Base-by-base conservation (phyloP, 768 basidiomycete species). In the Termitomyces heimii region DNA sequence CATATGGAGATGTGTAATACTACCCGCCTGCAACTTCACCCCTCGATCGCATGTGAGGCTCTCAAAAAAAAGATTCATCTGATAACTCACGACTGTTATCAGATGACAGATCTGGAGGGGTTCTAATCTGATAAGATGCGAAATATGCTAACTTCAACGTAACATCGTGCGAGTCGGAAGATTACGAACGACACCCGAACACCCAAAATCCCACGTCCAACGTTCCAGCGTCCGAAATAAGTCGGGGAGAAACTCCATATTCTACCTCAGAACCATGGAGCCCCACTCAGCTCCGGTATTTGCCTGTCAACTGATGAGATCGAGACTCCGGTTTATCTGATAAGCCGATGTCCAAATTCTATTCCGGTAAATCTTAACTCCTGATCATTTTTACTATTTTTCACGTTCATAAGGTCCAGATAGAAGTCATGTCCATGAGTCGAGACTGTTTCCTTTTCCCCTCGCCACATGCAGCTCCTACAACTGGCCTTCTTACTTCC, bases 101-200 rank as follows among this genome's bases (percentile, higher is more conserved):
- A 67, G 66, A 67, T 63, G 60, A 53, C 45, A 58, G 49, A 56
- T 61, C 54, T 59, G 52, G 64, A 65, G 58, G 64, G 65, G 58
- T 65, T 5, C 57, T 5, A 55, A 72, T 73, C 72, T 71, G 71
- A 73, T 73, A 69, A 73, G 70, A 69, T 68, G 57, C 26, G 47
- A 55, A 50, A 40, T 26, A 18, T 18, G 20, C 10, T 18, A 26
- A 18, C 50, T 28, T 39, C 26, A 12, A 28, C 35, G 50, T 29
- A 28, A 28, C 28, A 18, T 37, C 53, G 53, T 54, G 53, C 14
- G 53, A 54, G 14, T 53, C 20, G 40, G 52, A 31, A 10, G 10
- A 2, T 18, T 50, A 50, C 22, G 4, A 24, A 8, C 14, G 20
- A 8, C 20, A 24, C 44, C 44, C 16, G 12, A 39, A n/a, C 4